Conservation (phyloP, 352 stramenopile species). For the Detonula confervacea region DNA sequence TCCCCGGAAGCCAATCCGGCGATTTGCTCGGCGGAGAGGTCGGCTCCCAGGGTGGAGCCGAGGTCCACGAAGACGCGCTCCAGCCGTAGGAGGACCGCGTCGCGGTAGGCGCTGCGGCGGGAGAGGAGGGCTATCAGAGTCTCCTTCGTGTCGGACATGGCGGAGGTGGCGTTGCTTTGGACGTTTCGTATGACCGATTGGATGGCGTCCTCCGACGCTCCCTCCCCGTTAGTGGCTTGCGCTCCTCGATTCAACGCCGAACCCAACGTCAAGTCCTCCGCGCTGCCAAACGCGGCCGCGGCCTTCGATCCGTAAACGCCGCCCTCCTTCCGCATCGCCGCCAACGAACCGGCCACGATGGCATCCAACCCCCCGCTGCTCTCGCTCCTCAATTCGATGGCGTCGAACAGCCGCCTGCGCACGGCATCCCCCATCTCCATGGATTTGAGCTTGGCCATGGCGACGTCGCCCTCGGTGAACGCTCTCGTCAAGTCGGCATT, state of each 20-base stretch:
- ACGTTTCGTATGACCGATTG: conserved; percentile 63
- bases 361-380: conserved; percentile 82
- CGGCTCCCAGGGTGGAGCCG: conserved; percentile 67
- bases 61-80: conserved; percentile 78
- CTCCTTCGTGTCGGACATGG: conserved; percentile 73
- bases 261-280: conserved; percentile 11
- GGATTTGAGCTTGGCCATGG: conserved; percentile 79
- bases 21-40: conserved; percentile 76
- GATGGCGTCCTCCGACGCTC: conserved; percentile 51
- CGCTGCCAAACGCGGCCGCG: neutral
- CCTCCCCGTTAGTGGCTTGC: neutral
- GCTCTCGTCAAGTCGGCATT: conserved; percentile 70
- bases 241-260: conserved; percentile 13
- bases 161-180: conserved; percentile 56
- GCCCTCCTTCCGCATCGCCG: conserved; percentile 34
- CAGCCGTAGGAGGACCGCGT: conserved; percentile 73
- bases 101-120: conserved; percentile 65
- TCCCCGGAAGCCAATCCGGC: conserved; percentile 70
- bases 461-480: conserved; percentile 83
- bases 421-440: conserved; percentile 83
- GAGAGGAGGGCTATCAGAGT: conserved; percentile 80
- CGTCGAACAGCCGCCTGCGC: conserved; percentile 64
- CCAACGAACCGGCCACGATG: conserved; percentile 82
- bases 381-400: conserved; percentile 82
- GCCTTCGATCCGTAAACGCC: conserved; percentile 31